phyloP scores from a whole-genome alignment of 768 basidiomycete genomes.

The Tricholoma hemisulphureum region DNA sequence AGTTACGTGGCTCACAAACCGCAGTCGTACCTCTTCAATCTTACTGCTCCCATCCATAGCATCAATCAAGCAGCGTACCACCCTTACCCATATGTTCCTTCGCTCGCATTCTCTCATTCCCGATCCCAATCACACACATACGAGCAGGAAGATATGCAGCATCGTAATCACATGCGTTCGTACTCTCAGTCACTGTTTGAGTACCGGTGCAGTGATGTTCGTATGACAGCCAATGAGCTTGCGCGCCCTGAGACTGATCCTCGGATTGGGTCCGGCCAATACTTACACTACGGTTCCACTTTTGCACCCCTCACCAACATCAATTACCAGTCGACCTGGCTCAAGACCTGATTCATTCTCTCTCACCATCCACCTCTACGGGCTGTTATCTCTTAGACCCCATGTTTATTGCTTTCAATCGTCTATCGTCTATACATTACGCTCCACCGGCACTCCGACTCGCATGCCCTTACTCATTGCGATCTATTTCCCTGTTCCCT shows the following conservation, averaged over 20 bases:
- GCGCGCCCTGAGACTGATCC: constrained; percentile 35
- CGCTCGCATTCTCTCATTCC: constrained; percentile 43
- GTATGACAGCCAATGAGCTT: constrained; percentile 43
- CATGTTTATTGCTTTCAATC: constrained; percentile 23
- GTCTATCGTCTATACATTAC: constrained; percentile 31
- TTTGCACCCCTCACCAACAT: constrained; percentile 43
- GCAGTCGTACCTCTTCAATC: constrained; percentile 40
- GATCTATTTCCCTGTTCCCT: constrained; percentile 28
- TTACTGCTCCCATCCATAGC: constrained; percentile 27
- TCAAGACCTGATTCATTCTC: constrained; percentile 40
- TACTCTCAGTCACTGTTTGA: constrained; percentile 61
- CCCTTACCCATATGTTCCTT: constrained; percentile 36
- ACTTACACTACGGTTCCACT: constrained; percentile 40
- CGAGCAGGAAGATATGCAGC: constrained; percentile 46
- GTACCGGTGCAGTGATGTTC: constrained; percentile 47
- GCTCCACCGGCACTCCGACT: constrained; percentile 29
- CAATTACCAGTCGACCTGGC: constrained; percentile 50
- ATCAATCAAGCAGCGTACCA: constrained; percentile 35
- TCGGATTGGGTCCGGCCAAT: constrained; percentile 43
- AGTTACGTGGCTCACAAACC: constrained; percentile 38
- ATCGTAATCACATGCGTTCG: constrained; percentile 53
- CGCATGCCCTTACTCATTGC: constrained; percentile 26
- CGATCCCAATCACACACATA: constrained; percentile 59
- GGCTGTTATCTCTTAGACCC: constrained; percentile 29
- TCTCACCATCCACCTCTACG: constrained; percentile 7